phyloP scores from a whole-genome alignment of 2,329 filamentous ascomycete species.

The Ceratocystis harringtonii region DNA sequence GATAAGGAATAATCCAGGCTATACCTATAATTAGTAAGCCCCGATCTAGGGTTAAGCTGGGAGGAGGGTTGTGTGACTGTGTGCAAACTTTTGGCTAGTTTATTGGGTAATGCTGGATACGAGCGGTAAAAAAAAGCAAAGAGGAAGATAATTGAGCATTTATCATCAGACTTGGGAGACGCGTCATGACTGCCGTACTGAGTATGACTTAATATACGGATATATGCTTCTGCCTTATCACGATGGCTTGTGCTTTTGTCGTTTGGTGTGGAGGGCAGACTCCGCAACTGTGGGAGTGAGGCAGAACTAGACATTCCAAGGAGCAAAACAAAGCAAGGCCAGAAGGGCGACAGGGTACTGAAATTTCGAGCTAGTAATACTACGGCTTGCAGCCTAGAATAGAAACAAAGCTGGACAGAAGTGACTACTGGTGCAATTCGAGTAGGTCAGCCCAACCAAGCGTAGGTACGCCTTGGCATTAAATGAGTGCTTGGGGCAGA shows the following conservation, averaged over 20 bases:
- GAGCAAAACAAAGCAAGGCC: not conserved
- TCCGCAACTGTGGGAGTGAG: not conserved
- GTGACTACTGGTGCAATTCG: not conserved
- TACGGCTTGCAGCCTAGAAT: not conserved
- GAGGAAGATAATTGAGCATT: not conserved
- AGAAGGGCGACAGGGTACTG: not conserved
- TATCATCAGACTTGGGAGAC: not conserved
- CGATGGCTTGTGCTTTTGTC: slow-evolving; percentile 4
- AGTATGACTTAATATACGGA: not conserved
- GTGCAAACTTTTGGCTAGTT: not conserved
- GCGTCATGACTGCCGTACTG: not conserved
- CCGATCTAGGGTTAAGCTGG: not conserved
- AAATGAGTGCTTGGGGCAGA: not conserved
- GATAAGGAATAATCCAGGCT: not conserved
- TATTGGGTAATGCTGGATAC: not conserved
- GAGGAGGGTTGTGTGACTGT: not conserved
- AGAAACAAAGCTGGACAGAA: not conserved
- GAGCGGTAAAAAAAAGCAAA: not conserved
- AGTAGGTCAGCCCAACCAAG: not conserved
- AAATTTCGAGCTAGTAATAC: not conserved
- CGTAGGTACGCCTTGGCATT: not conserved
- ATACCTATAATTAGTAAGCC: too few relatives aligned
- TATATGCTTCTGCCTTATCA: not conserved
- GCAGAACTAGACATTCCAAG: not conserved
- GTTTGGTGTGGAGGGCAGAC: not conserved